Base-by-base conservation (phyloP, 441 rosid species). In the Croton setiger region DNA sequence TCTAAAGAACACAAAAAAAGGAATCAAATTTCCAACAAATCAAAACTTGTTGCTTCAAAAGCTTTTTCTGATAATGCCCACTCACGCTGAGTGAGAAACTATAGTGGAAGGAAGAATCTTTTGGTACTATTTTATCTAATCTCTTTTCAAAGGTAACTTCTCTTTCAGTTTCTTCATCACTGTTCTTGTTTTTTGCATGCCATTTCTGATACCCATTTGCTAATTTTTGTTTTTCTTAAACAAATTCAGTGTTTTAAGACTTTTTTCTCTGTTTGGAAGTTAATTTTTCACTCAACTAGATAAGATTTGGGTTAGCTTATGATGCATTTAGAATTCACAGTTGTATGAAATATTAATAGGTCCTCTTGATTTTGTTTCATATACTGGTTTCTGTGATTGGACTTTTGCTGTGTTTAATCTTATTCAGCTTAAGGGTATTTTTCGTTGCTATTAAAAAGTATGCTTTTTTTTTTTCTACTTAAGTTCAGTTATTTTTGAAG, bases 31-130 rank as follows among this genome's bases (percentile, higher is more conserved):
- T 49, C 66, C 67, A 27, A 4, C 67, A 33, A 66, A 70, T 43
- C 27, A 23, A 41, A 55, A 45, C 11, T 9, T 51, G 39, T 71
- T 27, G 31, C 70, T 55, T 48, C 61, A 52, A 60, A 61, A 61
- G 52, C 64, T 67, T 18, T 48, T 60, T 53, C 62, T 60, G 64
- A 54, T 60, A 59, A 21, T 63, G 67, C 71, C 71, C 66, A 35
- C 70, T 5, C 60, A 60, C 66, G 20, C 21, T 23, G 37, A 21
- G 12, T 60, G 10, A 63, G 47, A 21, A 21, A 47, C 18, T 37
- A 36, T 45, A 43, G 17, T 5, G 47, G 33, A 45, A 44, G 56
- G 59, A 60, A 68, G 82, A 77, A 79, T 70, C 81, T 77, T 75
- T 66, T 36, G 12, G n/a, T 44, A 21, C 65, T 57, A 13, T 66